phyloP scores from a whole-genome alignment of 176 grass and related monocot genomes.

The Thalia dealbata region DNA sequence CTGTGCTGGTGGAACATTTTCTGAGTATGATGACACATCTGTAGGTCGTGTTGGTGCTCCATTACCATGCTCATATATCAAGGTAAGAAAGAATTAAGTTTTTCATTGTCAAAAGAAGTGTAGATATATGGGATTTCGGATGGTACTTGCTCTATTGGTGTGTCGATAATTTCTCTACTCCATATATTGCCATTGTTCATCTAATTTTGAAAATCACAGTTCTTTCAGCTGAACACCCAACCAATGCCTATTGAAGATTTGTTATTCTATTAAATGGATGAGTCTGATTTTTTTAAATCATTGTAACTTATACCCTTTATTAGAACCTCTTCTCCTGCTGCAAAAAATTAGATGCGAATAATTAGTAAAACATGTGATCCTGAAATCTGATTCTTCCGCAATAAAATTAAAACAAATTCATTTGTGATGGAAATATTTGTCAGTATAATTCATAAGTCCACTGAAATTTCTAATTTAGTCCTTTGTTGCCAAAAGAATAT shows the following conservation, averaged over 20 bases:
- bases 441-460: too few species aligned
- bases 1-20: constrained; percentile 84
- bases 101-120: neutral
- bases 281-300: too few species aligned
- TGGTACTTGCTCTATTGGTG: neutral
- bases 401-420: neutral
- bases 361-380: neutral
- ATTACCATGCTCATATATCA: constrained; percentile 75
- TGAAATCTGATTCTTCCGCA: neutral
- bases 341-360: neutral
- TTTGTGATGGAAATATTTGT: neutral
- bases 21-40: constrained; percentile 70
- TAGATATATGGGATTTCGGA: neutral
- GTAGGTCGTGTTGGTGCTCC: constrained; percentile 89
- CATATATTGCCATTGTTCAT: neutral
- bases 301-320: neutral
- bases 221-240: neutral
- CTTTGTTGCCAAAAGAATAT: too few species aligned
- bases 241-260: neutral
- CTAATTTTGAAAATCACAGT: too few species aligned
- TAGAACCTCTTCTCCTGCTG: neutral
- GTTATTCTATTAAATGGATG: neutral
- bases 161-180: neutral
- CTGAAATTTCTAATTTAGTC: too few species aligned
- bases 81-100: constrained; percentile 29